Evolutionary conservation across 2,329 filamentous ascomycete genomes (phyloP).

Genomic region (Sporothrix humicola): DNA sequence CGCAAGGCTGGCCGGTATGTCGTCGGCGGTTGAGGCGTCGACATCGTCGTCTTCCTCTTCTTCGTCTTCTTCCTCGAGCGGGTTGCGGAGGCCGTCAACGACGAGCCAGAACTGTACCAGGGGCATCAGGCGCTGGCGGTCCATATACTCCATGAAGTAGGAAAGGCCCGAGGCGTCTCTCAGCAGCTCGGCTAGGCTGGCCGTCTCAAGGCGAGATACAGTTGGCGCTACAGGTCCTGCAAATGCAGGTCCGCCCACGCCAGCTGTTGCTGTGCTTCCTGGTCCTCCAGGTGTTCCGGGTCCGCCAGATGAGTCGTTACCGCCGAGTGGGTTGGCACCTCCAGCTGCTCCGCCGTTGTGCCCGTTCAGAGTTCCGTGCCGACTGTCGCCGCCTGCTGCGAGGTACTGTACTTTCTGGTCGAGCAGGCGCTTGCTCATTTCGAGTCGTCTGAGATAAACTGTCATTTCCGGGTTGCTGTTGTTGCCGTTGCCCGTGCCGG

Average conservation of each 20-base stretch:
- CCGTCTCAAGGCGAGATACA: constrained; percentile 72
- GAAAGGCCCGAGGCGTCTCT: constrained; percentile 89
- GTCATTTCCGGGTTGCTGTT: constrained; percentile 68
- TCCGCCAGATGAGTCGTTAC: neutral
- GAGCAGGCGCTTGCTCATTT: constrained; percentile 87
- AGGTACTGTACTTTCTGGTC: constrained; percentile 88
- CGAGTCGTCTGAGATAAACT: constrained; percentile 84
- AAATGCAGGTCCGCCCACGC: constrained; percentile 35
- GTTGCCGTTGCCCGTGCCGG: constrained; percentile 21
- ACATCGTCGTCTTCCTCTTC: constrained; percentile 76
- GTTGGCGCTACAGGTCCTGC: constrained; percentile 39
- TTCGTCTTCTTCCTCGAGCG: constrained; percentile 82
- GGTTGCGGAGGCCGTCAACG: constrained; percentile 93
- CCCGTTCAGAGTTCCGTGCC: constrained; percentile 38
- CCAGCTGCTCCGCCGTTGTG: neutral
- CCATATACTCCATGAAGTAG: constrained; percentile 99
- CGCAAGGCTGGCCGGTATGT: constrained; percentile 64
- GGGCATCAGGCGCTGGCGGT: constrained; percentile 82
- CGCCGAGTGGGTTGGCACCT: neutral
- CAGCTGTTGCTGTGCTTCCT: neutral
- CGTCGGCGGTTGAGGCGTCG: constrained; percentile 69
- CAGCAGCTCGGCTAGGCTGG: constrained; percentile 81
- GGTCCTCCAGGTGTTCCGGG: constrained; percentile 7
- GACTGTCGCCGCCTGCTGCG: constrained; percentile 67
- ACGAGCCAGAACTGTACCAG: constrained; percentile 98